Conservation (phyloP, 106 monocot genomes). For the Acorus calamus region DNA sequence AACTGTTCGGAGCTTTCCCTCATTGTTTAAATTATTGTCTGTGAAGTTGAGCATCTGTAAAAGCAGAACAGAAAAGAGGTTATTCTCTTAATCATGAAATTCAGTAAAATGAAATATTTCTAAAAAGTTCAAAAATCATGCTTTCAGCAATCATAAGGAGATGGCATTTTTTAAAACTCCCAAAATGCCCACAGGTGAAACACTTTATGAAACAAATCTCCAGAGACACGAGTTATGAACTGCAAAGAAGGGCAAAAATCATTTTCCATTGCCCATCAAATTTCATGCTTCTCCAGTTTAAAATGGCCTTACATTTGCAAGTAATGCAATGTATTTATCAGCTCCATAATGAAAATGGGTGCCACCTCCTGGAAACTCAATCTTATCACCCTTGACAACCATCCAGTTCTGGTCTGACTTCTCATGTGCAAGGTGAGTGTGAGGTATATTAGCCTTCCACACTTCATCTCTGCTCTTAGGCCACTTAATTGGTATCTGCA, state of each 20-base stretch:
- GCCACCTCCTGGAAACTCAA: conserved; percentile 80
- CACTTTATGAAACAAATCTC: no score
- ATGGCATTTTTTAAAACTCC: no score
- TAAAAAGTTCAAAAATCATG: background rate
- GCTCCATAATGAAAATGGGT: conserved; percentile 92
- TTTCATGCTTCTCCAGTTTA: background rate
- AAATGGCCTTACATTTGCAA: conserved; percentile 63
- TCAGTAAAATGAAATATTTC: no score
- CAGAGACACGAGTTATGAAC: no score
- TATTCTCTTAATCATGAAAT: background rate
- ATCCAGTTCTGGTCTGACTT: conserved; percentile 97
- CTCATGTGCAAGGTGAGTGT: conserved; percentile 80
- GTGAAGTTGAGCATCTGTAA: conserved; percentile 81
- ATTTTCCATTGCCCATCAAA: no score
- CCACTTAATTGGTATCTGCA: conserved; percentile 83
- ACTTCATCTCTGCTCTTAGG: conserved; percentile 85
- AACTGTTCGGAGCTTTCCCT: conserved; percentile 67
- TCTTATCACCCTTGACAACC: conserved; percentile 80
- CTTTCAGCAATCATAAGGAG: no score
- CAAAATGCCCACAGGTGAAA: no score
- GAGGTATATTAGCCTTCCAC: conserved; percentile 85
- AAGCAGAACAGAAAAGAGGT: conserved; percentile 10
- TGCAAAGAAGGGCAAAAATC: no score
- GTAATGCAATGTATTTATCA: conserved; percentile 66
- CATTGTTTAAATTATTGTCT: conserved; percentile 56